Conservation (phyloP, 257 asterid genomes). For the Knoxia roxburghii region DNA sequence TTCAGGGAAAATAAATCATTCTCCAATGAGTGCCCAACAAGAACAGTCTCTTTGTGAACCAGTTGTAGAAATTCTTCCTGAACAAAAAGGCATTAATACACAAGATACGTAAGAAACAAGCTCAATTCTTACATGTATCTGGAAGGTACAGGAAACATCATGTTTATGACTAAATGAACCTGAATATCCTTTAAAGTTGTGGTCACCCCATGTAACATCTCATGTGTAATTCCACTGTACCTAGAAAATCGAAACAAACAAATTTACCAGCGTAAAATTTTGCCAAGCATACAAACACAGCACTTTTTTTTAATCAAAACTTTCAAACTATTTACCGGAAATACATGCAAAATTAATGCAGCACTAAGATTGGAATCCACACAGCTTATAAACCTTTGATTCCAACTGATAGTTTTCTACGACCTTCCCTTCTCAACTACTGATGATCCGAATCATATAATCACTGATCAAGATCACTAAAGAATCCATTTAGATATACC, state of each 20-base stretch:
- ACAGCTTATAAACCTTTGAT: background rate
- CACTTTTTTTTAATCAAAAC: background rate
- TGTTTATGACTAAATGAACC: constrained; percentile 37
- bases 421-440: constrained; percentile 1
- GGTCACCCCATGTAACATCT: constrained; percentile 70
- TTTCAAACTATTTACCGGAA: background rate
- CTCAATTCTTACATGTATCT: background rate
- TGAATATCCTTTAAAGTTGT: constrained; percentile 85
- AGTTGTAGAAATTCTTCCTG: constrained; percentile 75
- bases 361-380: background rate
- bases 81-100: constrained; percentile 23
- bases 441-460: too few relatives aligned
- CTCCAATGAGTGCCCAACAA: constrained; percentile 93
- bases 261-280: constrained; percentile 12
- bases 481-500: background rate
- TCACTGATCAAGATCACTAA: background rate
- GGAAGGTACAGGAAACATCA: background rate
- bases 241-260: constrained; percentile 38
- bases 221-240: constrained; percentile 88
- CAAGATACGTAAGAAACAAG: background rate
- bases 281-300: background rate
- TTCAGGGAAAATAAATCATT: constrained; percentile 83
- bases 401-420: background rate
- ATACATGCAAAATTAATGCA: background rate
- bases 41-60: constrained; percentile 81